These are phyloP conservation scores for Clonostachys chloroleuca DNA, from an alignment of 2,329 filamentous ascomycete species.

Conservation along the genomic window DNA sequence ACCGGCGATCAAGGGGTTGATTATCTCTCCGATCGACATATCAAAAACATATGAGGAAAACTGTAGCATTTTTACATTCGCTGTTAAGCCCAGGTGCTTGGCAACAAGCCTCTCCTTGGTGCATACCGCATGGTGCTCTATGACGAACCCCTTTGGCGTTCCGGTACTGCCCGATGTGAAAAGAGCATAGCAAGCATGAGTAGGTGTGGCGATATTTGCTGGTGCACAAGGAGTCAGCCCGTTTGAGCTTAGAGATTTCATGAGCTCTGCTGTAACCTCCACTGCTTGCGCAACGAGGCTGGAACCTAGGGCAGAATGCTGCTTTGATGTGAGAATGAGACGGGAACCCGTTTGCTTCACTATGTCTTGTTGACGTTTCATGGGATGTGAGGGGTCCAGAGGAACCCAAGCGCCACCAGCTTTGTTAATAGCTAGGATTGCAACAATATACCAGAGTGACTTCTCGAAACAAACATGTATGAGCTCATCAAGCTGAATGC, in stretches of 20 bases:
- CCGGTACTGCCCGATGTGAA: slow-evolving; percentile 16
- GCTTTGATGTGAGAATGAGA: not conserved
- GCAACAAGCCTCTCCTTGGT: slow-evolving; percentile 3
- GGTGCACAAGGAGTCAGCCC: slow-evolving; percentile 12
- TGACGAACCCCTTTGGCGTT: slow-evolving; percentile 12
- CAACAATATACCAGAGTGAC: slow-evolving; percentile 8
- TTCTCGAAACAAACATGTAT: slow-evolving; percentile 12
- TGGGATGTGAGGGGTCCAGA: slow-evolving; percentile 6
- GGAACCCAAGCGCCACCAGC: slow-evolving; percentile 15
- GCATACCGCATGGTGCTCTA: slow-evolving; percentile 9
- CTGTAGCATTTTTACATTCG: not conserved
- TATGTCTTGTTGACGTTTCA: not conserved
- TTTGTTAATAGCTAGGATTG: slow-evolving; percentile 12
- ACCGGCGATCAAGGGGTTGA: slow-evolving; percentile 11
- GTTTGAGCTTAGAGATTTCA: not conserved
- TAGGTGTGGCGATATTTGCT: slow-evolving; percentile 10
- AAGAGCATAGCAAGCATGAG: not conserved
- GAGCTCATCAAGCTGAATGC: slow-evolving; percentile 3
- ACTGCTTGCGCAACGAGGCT: not conserved
- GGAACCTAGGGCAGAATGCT: not conserved
- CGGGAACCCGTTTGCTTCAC: not conserved
- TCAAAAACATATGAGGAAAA: slow-evolving; percentile 2
- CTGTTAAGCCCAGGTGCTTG: slow-evolving; percentile 8
- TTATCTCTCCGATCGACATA: slow-evolving; percentile 11
- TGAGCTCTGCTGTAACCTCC: not conserved